Evolutionary conservation across 306 rosid species (phyloP), one percentile per base, ranked within the genome.

Genomic region (Cicer cuneatum): DNA sequence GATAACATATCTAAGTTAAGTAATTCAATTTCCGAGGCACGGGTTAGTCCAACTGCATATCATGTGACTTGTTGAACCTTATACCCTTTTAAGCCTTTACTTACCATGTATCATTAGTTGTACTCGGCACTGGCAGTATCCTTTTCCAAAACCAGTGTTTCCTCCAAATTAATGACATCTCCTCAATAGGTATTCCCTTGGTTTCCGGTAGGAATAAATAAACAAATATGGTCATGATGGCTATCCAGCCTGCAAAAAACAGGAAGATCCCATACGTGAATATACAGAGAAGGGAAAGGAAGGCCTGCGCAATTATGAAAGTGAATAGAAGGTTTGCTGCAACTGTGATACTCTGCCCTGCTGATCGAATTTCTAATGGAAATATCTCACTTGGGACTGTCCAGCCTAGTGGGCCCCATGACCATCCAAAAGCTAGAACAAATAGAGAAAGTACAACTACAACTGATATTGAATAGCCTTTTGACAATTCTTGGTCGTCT

Each of bases 401-500:
- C 87, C 87, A 84, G 2, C 87, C 84, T 13, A 84, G 78, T 13
- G 87, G 87, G 0, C 87, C 87, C 87, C 87, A 84, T 54, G 87
- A 84, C 87, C 87, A 84, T 14, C 84, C 87, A 8, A 84, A 84
- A 6, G 97, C 97, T 49, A 93, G 0, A 71, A 93, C 98, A 63
- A 93, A 93, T 11, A 93, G 87, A 83, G 97, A 93, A 6, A 93
- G 78, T 76, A 89, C 76, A 5, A 58, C 75, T 69, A 93, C 94
- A 21, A 93, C 96, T 59, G 88, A 35, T 33, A 81, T 70, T 7
- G 94, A 93, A 82, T 33, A 85, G 13, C 84, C 82, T 83, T 84
- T 87, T 0, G 98, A 69, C 59, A 88, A 77, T 24, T 71, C 84
- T 64, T 88, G 85, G 74, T 91, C 58, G 14, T 58, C 70, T 48